A percentile compares a stretch with the other conserved stretches of the same genome.
phyloP scores from a whole-genome alignment of 495 filamentous ascomycete species.

The Aspergillus indologenus region DNA sequence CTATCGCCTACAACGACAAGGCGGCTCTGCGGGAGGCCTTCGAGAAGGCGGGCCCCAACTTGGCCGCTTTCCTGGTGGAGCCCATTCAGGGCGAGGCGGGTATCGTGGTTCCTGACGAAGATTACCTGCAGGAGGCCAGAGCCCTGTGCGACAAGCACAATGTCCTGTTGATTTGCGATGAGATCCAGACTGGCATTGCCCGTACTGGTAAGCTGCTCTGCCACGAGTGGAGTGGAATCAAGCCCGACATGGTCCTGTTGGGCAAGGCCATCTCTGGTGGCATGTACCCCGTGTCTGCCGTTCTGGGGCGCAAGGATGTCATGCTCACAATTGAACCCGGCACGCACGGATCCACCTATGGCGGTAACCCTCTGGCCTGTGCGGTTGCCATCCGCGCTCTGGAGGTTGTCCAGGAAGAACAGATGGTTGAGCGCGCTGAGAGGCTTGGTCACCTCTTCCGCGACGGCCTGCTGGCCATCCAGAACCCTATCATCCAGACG shows the following conservation, averaged over 20 bases:
- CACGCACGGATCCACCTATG: conserved; percentile 95
- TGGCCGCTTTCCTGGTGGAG: conserved; percentile 92
- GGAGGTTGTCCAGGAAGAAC: conserved; percentile 88
- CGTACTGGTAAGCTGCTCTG: conserved; percentile 91
- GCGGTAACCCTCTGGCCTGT: conserved; percentile 95
- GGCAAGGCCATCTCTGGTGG: conserved; percentile 98
- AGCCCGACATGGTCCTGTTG: conserved; percentile 89
- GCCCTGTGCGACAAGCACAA: conserved; percentile 91
- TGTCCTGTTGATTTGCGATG: conserved; percentile 92
- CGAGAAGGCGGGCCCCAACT: conserved; percentile 74
- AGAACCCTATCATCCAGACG: conserved; percentile 74
- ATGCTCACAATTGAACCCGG: conserved; percentile 98
- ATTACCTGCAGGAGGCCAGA: conserved; percentile 79
- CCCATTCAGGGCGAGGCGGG: conserved; percentile 98
- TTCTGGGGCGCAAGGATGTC: conserved; percentile 82
- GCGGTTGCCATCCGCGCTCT: conserved; percentile 96
- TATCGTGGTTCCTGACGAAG: conserved; percentile 89
- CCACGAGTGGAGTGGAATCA: conserved; percentile 90
- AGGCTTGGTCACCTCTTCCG: conserved; percentile 81
- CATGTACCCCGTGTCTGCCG: conserved; percentile 97
- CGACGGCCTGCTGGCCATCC: conserved; percentile 64
- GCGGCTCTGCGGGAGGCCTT: conserved; percentile 76
- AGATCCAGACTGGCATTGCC: conserved; percentile 98
- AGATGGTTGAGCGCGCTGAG: conserved; percentile 79
- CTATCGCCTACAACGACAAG: conserved; percentile 83